Percentiles rank a stretch among this genome's conserved stretches.
These are phyloP conservation scores for Loxodes magnus DNA, from an alignment of 73 alveolate species.

Conservation along the genomic window DNA sequence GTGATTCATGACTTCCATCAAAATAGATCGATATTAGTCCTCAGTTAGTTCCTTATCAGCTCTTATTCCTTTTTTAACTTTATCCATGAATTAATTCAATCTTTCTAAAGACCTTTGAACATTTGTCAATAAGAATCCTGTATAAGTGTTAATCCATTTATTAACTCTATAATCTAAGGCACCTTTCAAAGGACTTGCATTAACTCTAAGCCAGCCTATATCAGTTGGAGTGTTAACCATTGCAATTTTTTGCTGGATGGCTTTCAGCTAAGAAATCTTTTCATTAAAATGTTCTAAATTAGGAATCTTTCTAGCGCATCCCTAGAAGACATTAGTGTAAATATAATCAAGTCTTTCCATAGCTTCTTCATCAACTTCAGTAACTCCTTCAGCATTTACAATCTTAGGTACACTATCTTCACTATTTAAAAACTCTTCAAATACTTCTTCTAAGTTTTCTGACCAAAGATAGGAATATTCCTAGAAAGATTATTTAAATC, in stretches of 20 bases:
- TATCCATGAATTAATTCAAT: constrained; percentile 73
- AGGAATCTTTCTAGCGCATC: constrained; percentile 81
- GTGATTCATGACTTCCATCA: constrained; percentile 70
- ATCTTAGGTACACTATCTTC: constrained; percentile 59
- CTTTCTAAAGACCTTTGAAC: constrained; percentile 69
- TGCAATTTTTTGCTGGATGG: constrained; percentile 66
- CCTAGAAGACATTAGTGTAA: constrained; percentile 75
- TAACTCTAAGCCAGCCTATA: constrained; percentile 92
- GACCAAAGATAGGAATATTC: constrained; percentile 90
- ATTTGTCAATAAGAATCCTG: constrained; percentile 78
- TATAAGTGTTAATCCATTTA: constrained; percentile 80
- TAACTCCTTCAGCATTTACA: constrained; percentile 59
- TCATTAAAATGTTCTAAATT: constrained; percentile 86
- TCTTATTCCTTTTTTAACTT: constrained; percentile 84
- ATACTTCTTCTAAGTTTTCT: constrained; percentile 79
- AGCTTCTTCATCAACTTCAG: constrained; percentile 77
- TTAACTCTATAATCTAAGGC: constrained; percentile 72
- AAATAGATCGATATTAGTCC: constrained; percentile 19
- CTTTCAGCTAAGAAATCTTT: constrained; percentile 76
- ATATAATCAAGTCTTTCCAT: constrained; percentile 58
- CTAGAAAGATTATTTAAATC: constrained; percentile 58
- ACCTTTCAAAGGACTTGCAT: constrained; percentile 76
- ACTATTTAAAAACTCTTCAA: constrained; percentile 77
- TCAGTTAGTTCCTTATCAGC: constrained; percentile 58
- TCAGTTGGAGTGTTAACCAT: constrained; percentile 80